phyloP scores from a whole-genome alignment of 306 rosid species.

The Vicia faba region DNA sequence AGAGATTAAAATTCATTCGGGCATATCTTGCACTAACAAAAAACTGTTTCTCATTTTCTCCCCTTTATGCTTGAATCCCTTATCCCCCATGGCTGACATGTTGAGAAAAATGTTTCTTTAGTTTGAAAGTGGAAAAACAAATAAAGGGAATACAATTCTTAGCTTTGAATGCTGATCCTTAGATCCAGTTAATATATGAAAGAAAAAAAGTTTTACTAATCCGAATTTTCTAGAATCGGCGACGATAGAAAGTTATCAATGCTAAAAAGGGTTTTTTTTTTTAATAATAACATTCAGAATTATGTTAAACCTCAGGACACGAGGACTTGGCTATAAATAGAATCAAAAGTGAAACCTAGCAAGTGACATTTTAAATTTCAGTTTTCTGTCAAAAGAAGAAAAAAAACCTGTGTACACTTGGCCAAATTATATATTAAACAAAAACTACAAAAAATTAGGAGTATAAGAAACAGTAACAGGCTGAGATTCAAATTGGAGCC shows the following conservation, averaged over 20 bases:
- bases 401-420: neutral
- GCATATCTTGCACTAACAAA: slow-evolving; percentile 19
- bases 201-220: neutral
- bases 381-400: neutral
- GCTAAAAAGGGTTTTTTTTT: neutral
- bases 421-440: neutral
- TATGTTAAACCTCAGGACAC: slow-evolving; percentile 2
- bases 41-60: slow-evolving; percentile 10
- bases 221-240: slow-evolving; percentile 23
- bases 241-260: neutral
- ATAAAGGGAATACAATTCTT: neutral
- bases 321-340: slow-evolving; percentile 4
- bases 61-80: slow-evolving; percentile 17
- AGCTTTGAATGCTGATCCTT: slow-evolving; percentile 15
- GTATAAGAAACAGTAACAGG: slow-evolving; percentile 4
- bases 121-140: slow-evolving; percentile 17
- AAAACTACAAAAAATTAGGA: slow-evolving; percentile 2
- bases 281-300: slow-evolving; percentile 10
- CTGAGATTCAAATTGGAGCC: slow-evolving; percentile 20
- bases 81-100: slow-evolving; percentile 13
- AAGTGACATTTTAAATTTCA: neutral
- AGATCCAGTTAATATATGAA: slow-evolving; percentile 19
- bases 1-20: slow-evolving; percentile 23
- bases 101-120: slow-evolving; percentile 10
- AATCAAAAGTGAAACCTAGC: slow-evolving; percentile 24